Evolutionary conservation across 768 basidiomycete species (phyloP).

Genomic region (Udeniomyces megalosporus): DNA sequence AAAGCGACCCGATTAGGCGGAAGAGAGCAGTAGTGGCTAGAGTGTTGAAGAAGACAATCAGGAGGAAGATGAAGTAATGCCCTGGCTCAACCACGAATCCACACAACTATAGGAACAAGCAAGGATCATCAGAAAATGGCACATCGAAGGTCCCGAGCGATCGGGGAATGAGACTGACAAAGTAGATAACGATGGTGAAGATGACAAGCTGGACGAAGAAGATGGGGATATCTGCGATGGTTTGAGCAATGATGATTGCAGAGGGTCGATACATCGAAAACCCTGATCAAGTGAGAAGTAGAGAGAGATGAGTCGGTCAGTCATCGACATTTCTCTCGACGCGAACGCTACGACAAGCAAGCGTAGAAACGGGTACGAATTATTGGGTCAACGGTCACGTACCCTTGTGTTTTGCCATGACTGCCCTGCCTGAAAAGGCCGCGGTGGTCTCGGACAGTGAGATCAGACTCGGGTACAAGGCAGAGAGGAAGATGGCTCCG

Average conservation of each 20-base stretch:
- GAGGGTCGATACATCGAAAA: constrained; percentile 35
- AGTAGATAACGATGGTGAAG: constrained; percentile 67
- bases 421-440: not conserved
- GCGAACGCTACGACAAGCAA: too few relatives aligned
- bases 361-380: too few relatives aligned
- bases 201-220: constrained; percentile 34
- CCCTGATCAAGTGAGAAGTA: not conserved
- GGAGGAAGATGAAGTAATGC: constrained; percentile 49
- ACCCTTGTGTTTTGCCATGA: constrained; percentile 8
- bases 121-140: constrained; percentile 38
- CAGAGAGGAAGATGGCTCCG: not conserved
- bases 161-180: constrained; percentile 46
- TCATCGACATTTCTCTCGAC: not conserved
- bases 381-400: too few relatives aligned
- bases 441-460: constrained; percentile 6
- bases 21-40: constrained; percentile 22
- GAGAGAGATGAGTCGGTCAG: not conserved
- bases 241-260: constrained; percentile 30
- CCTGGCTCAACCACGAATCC: constrained; percentile 49
- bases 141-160: constrained; percentile 39
- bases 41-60: constrained; percentile 55
- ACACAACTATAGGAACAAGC: constrained; percentile 31
- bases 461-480: not conserved
- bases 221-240: constrained; percentile 30
- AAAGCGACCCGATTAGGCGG: not conserved